A percentile compares a stretch with the other conserved stretches of the same genome.
These are phyloP conservation scores for Fusarium sp. DNA, from an alignment of 2,329 filamentous ascomycete species.

Conservation along the genomic window DNA sequence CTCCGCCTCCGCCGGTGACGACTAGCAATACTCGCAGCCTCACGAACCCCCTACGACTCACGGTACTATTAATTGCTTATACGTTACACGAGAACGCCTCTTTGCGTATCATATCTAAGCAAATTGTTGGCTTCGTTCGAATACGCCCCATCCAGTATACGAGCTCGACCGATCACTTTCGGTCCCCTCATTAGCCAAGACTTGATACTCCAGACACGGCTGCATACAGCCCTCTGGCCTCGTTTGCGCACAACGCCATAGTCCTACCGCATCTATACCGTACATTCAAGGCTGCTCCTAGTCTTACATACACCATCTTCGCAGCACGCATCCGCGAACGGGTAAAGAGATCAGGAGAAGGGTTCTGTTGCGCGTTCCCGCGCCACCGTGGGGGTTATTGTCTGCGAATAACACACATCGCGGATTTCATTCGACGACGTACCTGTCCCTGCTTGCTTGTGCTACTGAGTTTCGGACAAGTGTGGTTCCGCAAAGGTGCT, in stretches of 20 bases:
- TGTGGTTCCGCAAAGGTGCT: conserved; percentile 50
- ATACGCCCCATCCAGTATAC: conserved; percentile 46
- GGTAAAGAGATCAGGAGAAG: conserved; percentile 28
- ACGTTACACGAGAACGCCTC: conserved; percentile 43
- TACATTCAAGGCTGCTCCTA: conserved; percentile 15
- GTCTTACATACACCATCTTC: conserved; percentile 35
- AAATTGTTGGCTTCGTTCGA: conserved; percentile 42
- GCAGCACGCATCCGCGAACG: conserved; percentile 24
- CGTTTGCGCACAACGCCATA: conserved; percentile 39
- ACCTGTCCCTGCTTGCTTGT: conserved; percentile 46
- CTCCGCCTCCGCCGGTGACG: conserved; percentile 30
- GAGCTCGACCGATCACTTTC: conserved; percentile 46
- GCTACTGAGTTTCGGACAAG: conserved; percentile 47
- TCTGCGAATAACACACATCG: conserved; percentile 31
- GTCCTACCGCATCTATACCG: conserved; percentile 36
- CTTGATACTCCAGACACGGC: conserved; percentile 42
- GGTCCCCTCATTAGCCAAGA: conserved; percentile 35
- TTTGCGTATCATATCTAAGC: conserved; percentile 38
- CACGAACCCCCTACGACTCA: conserved; percentile 26
- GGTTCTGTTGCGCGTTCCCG: conserved; percentile 30
- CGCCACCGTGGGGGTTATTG: conserved; percentile 40
- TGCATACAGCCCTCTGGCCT: conserved; percentile 39
- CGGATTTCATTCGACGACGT: conserved; percentile 36
- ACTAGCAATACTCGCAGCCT: conserved; percentile 39
- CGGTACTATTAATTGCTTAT: conserved; percentile 36